Evolutionary conservation across 1,284 basidiomycete species (phyloP).

Genomic region (Moesziomyces aphidis): DNA sequence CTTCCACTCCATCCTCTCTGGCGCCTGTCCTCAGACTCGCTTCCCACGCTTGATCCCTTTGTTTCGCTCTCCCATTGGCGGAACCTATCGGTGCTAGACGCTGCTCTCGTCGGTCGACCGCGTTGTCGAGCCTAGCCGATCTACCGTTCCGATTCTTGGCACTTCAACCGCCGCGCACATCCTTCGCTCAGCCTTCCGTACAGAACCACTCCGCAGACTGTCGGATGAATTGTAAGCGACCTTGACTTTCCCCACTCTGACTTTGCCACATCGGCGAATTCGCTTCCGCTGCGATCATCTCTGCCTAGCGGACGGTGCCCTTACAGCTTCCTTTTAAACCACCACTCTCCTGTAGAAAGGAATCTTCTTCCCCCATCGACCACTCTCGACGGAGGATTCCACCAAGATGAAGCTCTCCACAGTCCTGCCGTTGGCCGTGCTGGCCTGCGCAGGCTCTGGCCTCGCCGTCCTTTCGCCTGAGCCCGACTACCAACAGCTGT

Average conservation of each 20-base stretch:
- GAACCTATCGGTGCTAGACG: neutral
- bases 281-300: too few relatives aligned
- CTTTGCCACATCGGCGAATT: neutral
- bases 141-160: neutral
- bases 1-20: neutral
- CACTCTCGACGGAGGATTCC: neutral
- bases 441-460: slow-evolving; percentile 34
- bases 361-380: neutral
- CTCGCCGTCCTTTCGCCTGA: slow-evolving; percentile 22
- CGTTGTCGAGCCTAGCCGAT: neutral
- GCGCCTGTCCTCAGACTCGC: too few relatives aligned
- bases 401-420: slow-evolving; percentile 29
- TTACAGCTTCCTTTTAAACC: too few relatives aligned
- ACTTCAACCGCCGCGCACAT: neutral
- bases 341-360: neutral
- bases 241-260: too few relatives aligned
- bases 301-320: too few relatives aligned
- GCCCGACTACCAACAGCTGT: slow-evolving; percentile 34
- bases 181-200: neutral
- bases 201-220: neutral
- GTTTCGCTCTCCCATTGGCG: neutral
- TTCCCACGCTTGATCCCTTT: neutral
- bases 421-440: slow-evolving; percentile 18
- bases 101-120: neutral
- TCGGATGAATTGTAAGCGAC: too few relatives aligned